Evolutionary conservation across 2,329 filamentous ascomycete genomes (phyloP), one percentile per base, ranked within the genome.

Genomic region (Fusarium heterosporum): DNA sequence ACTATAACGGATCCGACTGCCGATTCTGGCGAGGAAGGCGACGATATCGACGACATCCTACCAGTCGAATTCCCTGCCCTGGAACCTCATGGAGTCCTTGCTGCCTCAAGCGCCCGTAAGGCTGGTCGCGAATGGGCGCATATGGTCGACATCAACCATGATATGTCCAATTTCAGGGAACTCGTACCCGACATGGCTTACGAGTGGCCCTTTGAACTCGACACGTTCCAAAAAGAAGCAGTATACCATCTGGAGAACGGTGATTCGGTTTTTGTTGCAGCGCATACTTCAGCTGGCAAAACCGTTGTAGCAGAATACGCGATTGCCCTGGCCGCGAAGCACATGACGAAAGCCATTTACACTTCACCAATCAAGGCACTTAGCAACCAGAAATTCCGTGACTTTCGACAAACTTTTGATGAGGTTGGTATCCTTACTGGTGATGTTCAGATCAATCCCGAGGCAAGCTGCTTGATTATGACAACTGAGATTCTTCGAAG

Each of bases 281-380:
- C 96, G 1, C 96, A 99, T 76, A 99, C 96, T 0, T 99, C 96
- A 32, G 96, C 96, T 22, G 96, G 96, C 56, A 99, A 99, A 82
- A 99, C 96, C 2, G 96, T 98, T 0, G 96, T 99, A 14, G 96
- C 96, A 28, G 96, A 99, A 77, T 99, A 99, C 78, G 96, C 95
- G 47, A 98, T 99, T 77, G 93, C 96, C 8, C 83, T 99, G 59
- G 96, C 96, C 29, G 90, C 93, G n/a, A 96, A 95, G 75, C 96
- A 99, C 77, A 98, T 98, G 95, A 99, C 96, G 10, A 99, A 99
- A 78, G 95, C 96, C 22, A 99, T 99, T 67, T 99, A 99, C 77
- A 99, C 96, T 0, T 98, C 96, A 1, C 96, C 96, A 0, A 99
- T 99, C 82, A 99, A 99, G 78, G 96, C 96, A 4, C 82, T 99